Evolutionary conservation across 768 basidiomycete genomes (phyloP).

Genomic region (Daedaleopsis sinensis): DNA sequence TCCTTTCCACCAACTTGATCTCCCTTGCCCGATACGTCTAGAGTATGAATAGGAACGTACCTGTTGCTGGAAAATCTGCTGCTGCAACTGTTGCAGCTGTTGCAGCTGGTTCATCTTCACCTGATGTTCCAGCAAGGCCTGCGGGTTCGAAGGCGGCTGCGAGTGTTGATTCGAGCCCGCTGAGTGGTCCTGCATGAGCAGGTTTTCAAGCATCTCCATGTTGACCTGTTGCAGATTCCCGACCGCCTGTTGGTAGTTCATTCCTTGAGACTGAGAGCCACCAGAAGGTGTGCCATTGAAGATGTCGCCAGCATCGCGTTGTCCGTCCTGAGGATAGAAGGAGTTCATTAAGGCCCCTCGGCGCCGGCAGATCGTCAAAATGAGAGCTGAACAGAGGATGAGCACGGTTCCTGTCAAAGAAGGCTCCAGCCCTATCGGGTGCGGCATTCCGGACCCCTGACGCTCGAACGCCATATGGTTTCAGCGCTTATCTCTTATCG

Average conservation of each 20-base stretch:
- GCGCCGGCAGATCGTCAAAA: neutral
- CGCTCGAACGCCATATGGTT: neutral
- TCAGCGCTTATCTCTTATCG: neutral
- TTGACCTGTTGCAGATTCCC: constrained; percentile 34
- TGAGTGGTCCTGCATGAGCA: constrained; percentile 49
- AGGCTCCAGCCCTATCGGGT: too few relatives aligned
- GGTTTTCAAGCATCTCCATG: constrained; percentile 52
- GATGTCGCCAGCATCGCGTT: constrained; percentile 20
- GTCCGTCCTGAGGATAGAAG: constrained; percentile 29
- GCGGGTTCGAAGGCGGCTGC: constrained; percentile 36
- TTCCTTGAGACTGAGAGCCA: constrained; percentile 21
- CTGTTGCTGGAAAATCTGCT: constrained; percentile 90
- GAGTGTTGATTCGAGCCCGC: constrained; percentile 23
- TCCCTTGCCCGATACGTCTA: neutral
- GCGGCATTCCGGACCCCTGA: neutral
- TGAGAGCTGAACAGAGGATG: neutral
- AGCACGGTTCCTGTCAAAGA: neutral
- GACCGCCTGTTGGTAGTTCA: constrained; percentile 23
- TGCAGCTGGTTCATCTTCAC: constrained; percentile 78
- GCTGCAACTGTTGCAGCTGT: constrained; percentile 76
- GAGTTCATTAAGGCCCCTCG: constrained; percentile 21
- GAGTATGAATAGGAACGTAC: constrained; percentile 36
- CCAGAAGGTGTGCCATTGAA: constrained; percentile 17
- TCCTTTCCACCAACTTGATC: neutral
- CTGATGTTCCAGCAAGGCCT: constrained; percentile 71